Base-by-base conservation (phyloP, 1,284 basidiomycete species). In the Mrakiaceae sp. region DNA sequence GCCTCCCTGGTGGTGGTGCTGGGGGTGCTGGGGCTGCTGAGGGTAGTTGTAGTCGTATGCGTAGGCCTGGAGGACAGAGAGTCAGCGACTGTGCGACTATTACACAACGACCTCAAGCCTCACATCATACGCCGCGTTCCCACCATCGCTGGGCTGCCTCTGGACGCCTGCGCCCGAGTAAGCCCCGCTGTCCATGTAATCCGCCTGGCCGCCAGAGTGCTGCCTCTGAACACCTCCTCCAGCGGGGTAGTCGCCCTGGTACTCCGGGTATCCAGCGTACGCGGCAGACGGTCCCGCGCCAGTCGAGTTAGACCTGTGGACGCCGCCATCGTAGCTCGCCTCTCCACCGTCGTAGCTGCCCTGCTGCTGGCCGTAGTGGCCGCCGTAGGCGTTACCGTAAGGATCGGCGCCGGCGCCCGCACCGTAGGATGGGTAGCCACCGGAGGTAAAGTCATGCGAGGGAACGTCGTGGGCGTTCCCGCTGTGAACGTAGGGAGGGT, bases 401-500 rank as follows among this genome's bases (percentile, higher is more conserved):
- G 50, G 50, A 16, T 62, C 47, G 8, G 42, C 44, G 58, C 16
- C 27, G 6, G 44, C 40, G 47, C 54, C 50, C 8, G 42, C n/a
- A 3, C 53, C 60, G 14, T 62, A 52, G 42, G 53, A 44, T 11
- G 60, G 60, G 39, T 53, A 53, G 47, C 51, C 51, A 1, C 27
- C 27, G 27, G 27, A 27, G 27, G 27, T 27, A 27, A 27, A 27
- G 2, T 27, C 27, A 27, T 27, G 27, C 27, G 27, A 27, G 27
- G 27, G 27, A 27, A 27, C 27, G 27, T 27, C 27, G 27, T 27
- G 27, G 27, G 27, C 27, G 27, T 27, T 27, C 27, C 27, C 27
- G 27, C 27, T 27, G 51, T 62, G 52, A 6, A 52, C 51, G n/a
- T 54, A 46, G 49, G 60, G 60, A 52, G 60, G 60, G 39, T 62